Evolutionary conservation across 805 yeast genomes (phyloP), one percentile per base, ranked within the genome.

Genomic region (Dipodascopsis uninucleata): DNA sequence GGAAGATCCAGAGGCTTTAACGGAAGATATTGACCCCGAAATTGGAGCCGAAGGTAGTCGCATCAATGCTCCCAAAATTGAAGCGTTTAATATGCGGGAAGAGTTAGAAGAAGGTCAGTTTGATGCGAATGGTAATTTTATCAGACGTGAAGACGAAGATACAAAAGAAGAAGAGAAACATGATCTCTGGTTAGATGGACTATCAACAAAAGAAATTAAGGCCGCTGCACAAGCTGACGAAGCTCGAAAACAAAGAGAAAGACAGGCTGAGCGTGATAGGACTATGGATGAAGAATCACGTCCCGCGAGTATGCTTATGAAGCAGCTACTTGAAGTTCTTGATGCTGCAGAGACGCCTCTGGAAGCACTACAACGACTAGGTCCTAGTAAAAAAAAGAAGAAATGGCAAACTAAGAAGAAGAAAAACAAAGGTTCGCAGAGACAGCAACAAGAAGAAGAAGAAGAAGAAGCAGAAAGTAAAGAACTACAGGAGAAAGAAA

Each of bases 71-170:
- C 68, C 80, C 1, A 72, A 74, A 48, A 47, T 84, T 2, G 89
- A 83, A 47, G 75, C 84, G 0, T 84, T 84, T 62, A 73, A 77
- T 58, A 61, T 84, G 34, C 62, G 71, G 20, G 68, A 75, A 16
- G 90, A 84, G 55, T 61, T 68, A 33, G 72, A 72, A 42, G 77
- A 74, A 36, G 90, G 88, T 1, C 61, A 61, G 2, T 79, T 80
- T 57, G 87, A 81, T 53, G 69, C 64, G 29, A 75, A 74, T 31
- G 86, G 87, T 1, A 80, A 78, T 53, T 82, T 68, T 53, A 64
- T 78, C 16, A 64, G 72, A 21, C 66, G 66, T 2, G 70, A 65
- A 23, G 62, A 59, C 25, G 53, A 56, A 1, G 63, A 62, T 26
- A 48, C 28, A n/a, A 28, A 33, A 21, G 40, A 49, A 1, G 60